Evolutionary conservation across 371 early-diverging fungal species (phyloP).

Genomic region (Conidiobolus incongruus): DNA sequence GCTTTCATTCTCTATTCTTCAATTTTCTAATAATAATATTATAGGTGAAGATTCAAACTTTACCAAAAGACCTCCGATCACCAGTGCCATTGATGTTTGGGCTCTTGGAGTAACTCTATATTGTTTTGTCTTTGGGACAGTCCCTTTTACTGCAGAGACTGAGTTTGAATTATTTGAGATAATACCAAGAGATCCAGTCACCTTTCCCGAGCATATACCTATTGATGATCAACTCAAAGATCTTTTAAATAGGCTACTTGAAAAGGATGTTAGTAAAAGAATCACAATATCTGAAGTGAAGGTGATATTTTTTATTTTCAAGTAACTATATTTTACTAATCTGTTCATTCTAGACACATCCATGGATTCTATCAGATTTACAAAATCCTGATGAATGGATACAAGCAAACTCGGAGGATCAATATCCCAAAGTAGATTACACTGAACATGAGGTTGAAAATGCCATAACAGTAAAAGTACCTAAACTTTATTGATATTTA

Average conservation of each 20-base stretch:
- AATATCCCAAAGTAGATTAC: slow-evolving; percentile 23
- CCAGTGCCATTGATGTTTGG: slow-evolving; percentile 93
- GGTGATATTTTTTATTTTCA: slow-evolving; percentile 14
- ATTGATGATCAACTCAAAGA: slow-evolving; percentile 21
- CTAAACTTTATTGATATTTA: no score
- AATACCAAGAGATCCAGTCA: slow-evolving; percentile 45
- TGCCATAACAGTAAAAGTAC: slow-evolving; percentile 20
- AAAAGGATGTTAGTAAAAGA: slow-evolving; percentile 66
- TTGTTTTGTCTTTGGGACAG: slow-evolving; percentile 84
- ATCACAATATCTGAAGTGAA: slow-evolving; percentile 69
- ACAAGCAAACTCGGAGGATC: slow-evolving; percentile 30
- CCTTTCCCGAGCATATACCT: slow-evolving; percentile 23
- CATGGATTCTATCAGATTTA: slow-evolving; percentile 66
- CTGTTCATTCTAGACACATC: slow-evolving; percentile 29
- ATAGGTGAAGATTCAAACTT: no score
- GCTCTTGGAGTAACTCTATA: slow-evolving; percentile 97
- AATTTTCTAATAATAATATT: no score
- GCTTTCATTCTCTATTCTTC: background rate
- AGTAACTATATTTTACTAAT: background rate
- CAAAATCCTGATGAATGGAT: slow-evolving; percentile 32
- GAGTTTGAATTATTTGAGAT: slow-evolving; percentile 86
- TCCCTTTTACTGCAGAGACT: slow-evolving; percentile 94
- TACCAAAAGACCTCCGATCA: slow-evolving; percentile 24
- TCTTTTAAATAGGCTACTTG: slow-evolving; percentile 41
- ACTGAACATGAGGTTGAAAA: slow-evolving; percentile 48